Conservation (phyloP, 129 eudicot species). For the Artemisia tridentata region DNA sequence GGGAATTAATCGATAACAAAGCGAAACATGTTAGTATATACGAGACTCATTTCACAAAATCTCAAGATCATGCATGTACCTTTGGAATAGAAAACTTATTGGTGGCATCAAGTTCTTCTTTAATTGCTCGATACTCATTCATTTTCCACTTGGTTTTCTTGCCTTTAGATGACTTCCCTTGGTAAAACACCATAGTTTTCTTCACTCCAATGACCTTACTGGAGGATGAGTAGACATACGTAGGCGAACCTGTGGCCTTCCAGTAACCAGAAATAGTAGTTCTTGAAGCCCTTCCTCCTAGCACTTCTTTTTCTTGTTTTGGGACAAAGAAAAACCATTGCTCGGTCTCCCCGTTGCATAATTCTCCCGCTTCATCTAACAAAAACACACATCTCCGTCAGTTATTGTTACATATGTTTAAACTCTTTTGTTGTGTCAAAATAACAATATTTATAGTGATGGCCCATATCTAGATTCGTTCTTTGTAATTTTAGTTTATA, state of each 20-base stretch:
- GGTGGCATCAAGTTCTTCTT: conserved; percentile 26
- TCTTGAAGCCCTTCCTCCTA: conserved; percentile 77
- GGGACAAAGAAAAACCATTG: conserved; percentile 93
- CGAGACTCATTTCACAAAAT: no score
- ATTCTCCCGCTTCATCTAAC: conserved; percentile 51
- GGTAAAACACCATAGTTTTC: conserved; percentile 81
- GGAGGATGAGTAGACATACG: conserved; percentile 56
- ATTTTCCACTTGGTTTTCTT: conserved; percentile 81
- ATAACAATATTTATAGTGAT: no score
- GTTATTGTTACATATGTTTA: no score
- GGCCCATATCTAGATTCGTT: no score
- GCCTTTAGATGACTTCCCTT: conserved; percentile 67
- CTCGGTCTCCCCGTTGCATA: conserved; percentile 59
- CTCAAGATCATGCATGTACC: conserved; percentile 19
- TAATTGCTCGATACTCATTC: conserved; percentile 75
- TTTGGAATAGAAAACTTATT: conserved; percentile 30
- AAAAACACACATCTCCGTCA: neutral
- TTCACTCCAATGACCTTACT: conserved; percentile 66
- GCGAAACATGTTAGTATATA: neutral
- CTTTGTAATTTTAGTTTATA: no score
- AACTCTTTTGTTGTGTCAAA: no score
- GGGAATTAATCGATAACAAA: neutral
- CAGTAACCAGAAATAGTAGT: conserved; percentile 70
- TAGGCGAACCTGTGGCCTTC: conserved; percentile 90
- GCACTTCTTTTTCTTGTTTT: conserved; percentile 65